These are phyloP conservation scores for Maudiozyma saulgeensis DNA, from an alignment of 805 yeast species.

Conservation along the genomic window DNA sequence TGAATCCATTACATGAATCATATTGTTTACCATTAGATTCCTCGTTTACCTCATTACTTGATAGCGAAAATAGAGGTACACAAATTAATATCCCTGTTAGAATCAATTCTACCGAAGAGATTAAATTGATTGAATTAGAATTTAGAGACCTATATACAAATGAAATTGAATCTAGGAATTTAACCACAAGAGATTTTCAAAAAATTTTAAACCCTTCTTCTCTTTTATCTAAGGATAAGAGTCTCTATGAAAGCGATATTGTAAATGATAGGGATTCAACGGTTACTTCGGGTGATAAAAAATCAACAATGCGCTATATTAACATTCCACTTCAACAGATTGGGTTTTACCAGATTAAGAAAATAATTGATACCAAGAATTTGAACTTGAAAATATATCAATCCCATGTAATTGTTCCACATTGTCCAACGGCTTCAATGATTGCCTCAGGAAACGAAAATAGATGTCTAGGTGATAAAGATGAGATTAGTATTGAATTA, in stretches of 20 bases:
- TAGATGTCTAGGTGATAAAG: constrained; percentile 56
- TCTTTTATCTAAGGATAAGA: constrained; percentile 14
- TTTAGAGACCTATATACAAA: constrained; percentile 48
- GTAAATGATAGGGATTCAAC: too few species aligned
- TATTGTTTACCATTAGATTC: constrained; percentile 46
- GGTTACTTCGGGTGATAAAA: neutral
- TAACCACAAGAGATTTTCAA: constrained; percentile 47
- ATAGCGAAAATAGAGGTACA: neutral
- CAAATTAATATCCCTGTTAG: constrained; percentile 49
- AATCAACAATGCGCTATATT: constrained; percentile 39
- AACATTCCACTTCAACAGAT: constrained; percentile 57
- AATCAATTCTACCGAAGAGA: constrained; percentile 68
- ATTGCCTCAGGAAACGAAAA: constrained; percentile 32
- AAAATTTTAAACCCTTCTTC: constrained; percentile 22
- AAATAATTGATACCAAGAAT: constrained; percentile 58
- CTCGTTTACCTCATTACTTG: constrained; percentile 9
- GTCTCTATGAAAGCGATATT: constrained; percentile 7
- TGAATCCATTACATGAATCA: constrained; percentile 64
- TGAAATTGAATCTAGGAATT: constrained; percentile 39
- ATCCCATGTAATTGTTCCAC: constrained; percentile 55
- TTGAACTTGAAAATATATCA: constrained; percentile 50
- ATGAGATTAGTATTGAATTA: constrained; percentile 43
- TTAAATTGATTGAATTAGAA: constrained; percentile 57
- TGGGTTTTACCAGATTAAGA: constrained; percentile 66
- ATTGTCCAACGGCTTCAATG: constrained; percentile 69